Evolutionary conservation across 2,329 filamentous ascomycete species (phyloP), one percentile per base, ranked within the genome.

Genomic region (Penicillium sp.): DNA sequence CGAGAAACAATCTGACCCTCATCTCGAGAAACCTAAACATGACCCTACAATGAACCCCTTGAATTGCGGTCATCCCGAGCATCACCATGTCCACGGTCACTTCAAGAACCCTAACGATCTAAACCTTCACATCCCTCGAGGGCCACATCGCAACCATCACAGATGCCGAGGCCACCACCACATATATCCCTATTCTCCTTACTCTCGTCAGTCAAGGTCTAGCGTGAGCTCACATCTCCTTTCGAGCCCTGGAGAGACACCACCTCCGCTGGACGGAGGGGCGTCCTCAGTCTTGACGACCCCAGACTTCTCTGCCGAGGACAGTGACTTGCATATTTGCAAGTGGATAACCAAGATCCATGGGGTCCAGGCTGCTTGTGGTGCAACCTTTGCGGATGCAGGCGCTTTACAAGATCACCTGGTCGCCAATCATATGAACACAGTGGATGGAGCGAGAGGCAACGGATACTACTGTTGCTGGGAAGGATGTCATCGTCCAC

Each of bases 391-490:
- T 42, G 39, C 65, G 4, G 65, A 70, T 36, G 52, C 70, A 9
- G 67, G 69, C 30, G 62, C 66, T 39, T 66, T 75, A 14, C 73
- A 75, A 46, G 69, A 74, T 11, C 73, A 75, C 51, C 64, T 75
- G 31, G 53, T 72, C 16, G 52, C 66, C 2, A 59, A 51, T 13
- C 73, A 75, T 50, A 71, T 73, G 60, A 63, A 63, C 8, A 70
- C 69, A 1, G 60, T 73, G 20, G 62, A 70, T 27, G 72, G 72
- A 4, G 61, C 61, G 14, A 71, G 69, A 55, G 72, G 73, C 0
- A 67, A 65, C n/a, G 73, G 73, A 2, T 75, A 74, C 57, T 75
- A 75, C 44, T 75, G 73, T 48, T 68, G 71, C 48, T 75, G 73
- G 73, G 65, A 72, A 51, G 71, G 71, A 6, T 75, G 73, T 16